Conservation (phyloP, 2,329 filamentous ascomycete genomes). For the Blastomyces silverae region DNA sequence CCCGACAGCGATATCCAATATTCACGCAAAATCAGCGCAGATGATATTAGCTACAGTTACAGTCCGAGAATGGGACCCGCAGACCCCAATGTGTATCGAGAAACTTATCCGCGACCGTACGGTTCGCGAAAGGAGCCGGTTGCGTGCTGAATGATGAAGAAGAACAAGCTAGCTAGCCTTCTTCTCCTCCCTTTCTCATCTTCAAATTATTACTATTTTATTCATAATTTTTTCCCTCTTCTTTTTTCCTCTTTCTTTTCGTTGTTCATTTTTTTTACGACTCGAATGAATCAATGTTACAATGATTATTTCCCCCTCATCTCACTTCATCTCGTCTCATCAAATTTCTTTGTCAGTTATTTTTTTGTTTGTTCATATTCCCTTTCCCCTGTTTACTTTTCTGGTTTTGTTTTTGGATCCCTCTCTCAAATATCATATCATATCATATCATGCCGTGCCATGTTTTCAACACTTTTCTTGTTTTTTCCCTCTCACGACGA, state of each 20-base stretch:
- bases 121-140: not conserved
- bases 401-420: no score
- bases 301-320: not conserved
- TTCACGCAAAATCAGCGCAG: constrained; percentile 14
- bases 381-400: not conserved
- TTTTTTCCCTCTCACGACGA: no score
- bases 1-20: constrained; percentile 8
- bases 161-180: not conserved
- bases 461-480: no score
- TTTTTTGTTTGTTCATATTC: not conserved
- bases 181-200: not conserved
- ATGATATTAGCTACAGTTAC: constrained; percentile 17
- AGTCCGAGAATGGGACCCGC: constrained; percentile 17
- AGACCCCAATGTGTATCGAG: constrained; percentile 17
- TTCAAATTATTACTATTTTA: constrained; percentile 1
- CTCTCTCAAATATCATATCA: no score
- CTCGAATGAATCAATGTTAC: constrained; percentile 3
- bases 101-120: constrained; percentile 22
- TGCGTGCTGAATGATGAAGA: not conserved
- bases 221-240: not conserved
- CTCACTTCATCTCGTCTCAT: not conserved
- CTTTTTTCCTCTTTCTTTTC: not conserved
- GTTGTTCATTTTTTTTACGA: not conserved
- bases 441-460: no score
- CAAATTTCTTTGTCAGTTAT: not conserved